A percentile compares a stretch with the other conserved stretches of the same genome.
These are phyloP conservation scores for Kodamaea sp. DNA, from an alignment of 1,139 yeast genomes.

Conservation along the genomic window DNA sequence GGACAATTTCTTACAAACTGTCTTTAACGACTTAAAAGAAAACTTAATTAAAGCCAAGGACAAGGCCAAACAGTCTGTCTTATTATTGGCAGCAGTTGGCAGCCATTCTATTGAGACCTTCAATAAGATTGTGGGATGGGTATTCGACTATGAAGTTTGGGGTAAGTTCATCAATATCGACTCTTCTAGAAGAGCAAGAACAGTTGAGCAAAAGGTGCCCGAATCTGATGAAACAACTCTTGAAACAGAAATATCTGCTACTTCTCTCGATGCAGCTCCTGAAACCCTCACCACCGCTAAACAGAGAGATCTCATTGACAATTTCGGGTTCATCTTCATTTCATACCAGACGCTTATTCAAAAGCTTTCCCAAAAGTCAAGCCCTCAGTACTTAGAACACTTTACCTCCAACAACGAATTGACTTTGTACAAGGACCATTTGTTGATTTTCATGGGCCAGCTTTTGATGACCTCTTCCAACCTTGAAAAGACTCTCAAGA, in stretches of 20 bases:
- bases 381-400: slow-evolving; percentile 13
- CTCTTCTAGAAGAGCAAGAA: slow-evolving; percentile 5
- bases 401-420: slow-evolving; percentile 26
- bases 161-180: slow-evolving; percentile 37
- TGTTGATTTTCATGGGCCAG: slow-evolving; percentile 65
- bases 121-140: slow-evolving; percentile 42
- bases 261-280: slow-evolving; percentile 30
- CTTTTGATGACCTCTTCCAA: slow-evolving; percentile 66
- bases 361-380: slow-evolving; percentile 12
- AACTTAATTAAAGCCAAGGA: slow-evolving; percentile 51
- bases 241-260: slow-evolving; percentile 17
- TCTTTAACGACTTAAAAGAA: slow-evolving; percentile 59
- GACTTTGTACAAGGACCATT: slow-evolving; percentile 57
- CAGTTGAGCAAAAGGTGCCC: neutral
- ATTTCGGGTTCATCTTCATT: slow-evolving; percentile 54
- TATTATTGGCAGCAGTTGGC: slow-evolving; percentile 60
- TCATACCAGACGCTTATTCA: slow-evolving; percentile 28
- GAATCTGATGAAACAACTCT: slow-evolving; percentile 4
- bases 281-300: slow-evolving; percentile 53
- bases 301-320: slow-evolving; percentile 62
- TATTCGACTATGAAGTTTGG: slow-evolving; percentile 37
- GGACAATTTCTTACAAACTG: slow-evolving; percentile 35
- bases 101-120: slow-evolving; percentile 38
- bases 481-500: slow-evolving; percentile 66
- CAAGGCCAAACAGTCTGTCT: slow-evolving; percentile 61